A percentile compares a stretch with the other conserved stretches of the same genome.
Conservation (phyloP, 23 red algal species). For the Gracilaria domingensis region DNA sequence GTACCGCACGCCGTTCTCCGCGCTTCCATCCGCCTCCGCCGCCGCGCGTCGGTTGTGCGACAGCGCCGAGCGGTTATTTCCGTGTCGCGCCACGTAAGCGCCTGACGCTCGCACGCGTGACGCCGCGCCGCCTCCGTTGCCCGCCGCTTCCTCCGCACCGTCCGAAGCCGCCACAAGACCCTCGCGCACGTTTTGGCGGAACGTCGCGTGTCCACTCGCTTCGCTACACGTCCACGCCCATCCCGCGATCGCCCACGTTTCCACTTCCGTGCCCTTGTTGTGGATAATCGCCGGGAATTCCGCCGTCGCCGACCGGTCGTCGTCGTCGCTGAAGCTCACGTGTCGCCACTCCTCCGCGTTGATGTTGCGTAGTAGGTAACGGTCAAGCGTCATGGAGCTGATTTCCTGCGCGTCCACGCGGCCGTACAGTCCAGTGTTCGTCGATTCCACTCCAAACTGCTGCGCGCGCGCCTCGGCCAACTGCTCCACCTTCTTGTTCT, state of each 20-base stretch:
- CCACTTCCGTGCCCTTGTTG: slow-evolving; percentile 54
- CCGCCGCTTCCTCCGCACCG: not conserved
- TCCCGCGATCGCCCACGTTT: slow-evolving; percentile 65
- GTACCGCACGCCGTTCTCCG: not conserved
- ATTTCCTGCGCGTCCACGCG: slow-evolving; percentile 45
- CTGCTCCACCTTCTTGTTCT: slow-evolving; percentile 36
- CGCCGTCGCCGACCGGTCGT: slow-evolving; percentile 55
- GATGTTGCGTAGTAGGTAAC: slow-evolving; percentile 75
- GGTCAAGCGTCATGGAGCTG: slow-evolving; percentile 64
- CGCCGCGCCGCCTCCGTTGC: not conserved
- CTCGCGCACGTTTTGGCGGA: not conserved
- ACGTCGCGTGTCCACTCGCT: slow-evolving; percentile 51
- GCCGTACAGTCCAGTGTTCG: not conserved
- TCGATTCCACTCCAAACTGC: slow-evolving; percentile 23
- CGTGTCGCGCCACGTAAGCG: not conserved
- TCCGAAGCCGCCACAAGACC: slow-evolving; percentile 12
- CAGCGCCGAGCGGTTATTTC: not conserved
- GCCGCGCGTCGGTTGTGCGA: not conserved
- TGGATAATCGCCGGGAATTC: slow-evolving; percentile 56
- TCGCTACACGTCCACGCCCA: slow-evolving; percentile 74
- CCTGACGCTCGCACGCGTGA: not conserved
- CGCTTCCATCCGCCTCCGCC: not conserved
- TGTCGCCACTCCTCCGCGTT: slow-evolving; percentile 78
- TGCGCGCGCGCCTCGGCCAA: slow-evolving; percentile 47
- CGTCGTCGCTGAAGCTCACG: slow-evolving; percentile 77